phyloP scores from a whole-genome alignment of 1,139 yeast species.

The Lodderomyces pseudojiufengensis region DNA sequence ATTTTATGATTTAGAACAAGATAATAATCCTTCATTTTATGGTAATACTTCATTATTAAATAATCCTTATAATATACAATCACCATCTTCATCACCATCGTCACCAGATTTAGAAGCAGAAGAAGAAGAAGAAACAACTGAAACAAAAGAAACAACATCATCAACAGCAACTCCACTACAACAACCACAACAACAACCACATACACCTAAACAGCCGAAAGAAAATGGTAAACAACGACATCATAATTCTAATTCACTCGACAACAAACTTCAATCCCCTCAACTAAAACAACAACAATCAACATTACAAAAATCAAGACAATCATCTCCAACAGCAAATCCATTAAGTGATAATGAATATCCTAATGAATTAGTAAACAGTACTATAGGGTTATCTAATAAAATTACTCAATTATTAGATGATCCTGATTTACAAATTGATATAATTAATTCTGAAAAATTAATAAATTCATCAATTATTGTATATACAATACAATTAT shows the following conservation, averaged over 20 bases:
- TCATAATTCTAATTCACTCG: constrained; percentile 3
- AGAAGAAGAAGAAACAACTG: constrained; percentile 1
- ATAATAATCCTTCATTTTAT: constrained; percentile 47
- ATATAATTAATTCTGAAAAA: constrained; percentile 35
- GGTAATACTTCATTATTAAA: constrained; percentile 29
- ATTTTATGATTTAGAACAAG: constrained; percentile 45
- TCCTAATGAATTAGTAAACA: constrained; percentile 26
- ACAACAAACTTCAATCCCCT: constrained; percentile 1
- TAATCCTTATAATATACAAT: constrained; percentile 21
- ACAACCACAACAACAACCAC: background rate
- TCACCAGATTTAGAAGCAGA: constrained; percentile 1
- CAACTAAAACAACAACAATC: background rate
- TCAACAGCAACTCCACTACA: background rate
- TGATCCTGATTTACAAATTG: constrained; percentile 26
- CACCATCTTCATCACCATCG: constrained; percentile 1
- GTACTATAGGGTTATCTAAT: constrained; percentile 39
- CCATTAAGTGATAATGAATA: constrained; percentile 6
- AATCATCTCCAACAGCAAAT: background rate
- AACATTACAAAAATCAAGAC: constrained; percentile 2
- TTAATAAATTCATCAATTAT: constrained; percentile 38
- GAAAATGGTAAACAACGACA: no score
- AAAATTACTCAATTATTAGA: constrained; percentile 29
- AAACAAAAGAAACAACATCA: constrained; percentile 6
- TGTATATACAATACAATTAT: constrained; percentile 37
- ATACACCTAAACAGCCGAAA: background rate